These are phyloP conservation scores for Aspergillus hancockii DNA, from an alignment of 495 filamentous ascomycete genomes.

Conservation along the genomic window DNA sequence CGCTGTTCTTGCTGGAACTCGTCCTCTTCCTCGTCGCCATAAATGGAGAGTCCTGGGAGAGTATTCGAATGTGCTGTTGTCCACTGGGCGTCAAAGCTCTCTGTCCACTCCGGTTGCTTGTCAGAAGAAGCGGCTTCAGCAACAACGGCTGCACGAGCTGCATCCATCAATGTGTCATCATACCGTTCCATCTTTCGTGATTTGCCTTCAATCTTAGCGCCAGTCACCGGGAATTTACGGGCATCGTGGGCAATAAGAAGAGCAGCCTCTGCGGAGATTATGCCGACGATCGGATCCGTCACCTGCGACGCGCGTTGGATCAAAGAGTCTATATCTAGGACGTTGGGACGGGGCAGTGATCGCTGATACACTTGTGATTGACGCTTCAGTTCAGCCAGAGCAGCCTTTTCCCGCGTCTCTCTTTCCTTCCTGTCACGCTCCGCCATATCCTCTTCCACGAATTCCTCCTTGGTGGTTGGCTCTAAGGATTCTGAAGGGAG, in stretches of 20 bases:
- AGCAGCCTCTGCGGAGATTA: conserved; percentile 75
- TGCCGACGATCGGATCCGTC: conserved; percentile 54
- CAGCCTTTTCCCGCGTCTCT: conserved; percentile 67
- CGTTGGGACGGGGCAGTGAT: conserved; percentile 73
- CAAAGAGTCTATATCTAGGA: conserved; percentile 70
- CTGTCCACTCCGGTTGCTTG: conserved; percentile 56
- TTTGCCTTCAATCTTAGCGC: conserved; percentile 61
- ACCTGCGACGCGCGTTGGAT: conserved; percentile 57
- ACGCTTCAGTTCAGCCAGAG: conserved; percentile 74
- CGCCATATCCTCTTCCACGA: conserved; percentile 80
- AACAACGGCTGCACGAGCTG: conserved; percentile 75
- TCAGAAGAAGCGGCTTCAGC: conserved; percentile 61
- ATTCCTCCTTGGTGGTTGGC: conserved; percentile 49
- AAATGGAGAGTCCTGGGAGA: conserved; percentile 76
- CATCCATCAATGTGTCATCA: conserved; percentile 68
- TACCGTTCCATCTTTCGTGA: conserved; percentile 62
- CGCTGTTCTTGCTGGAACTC: conserved; percentile 48
- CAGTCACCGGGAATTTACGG: conserved; percentile 67
- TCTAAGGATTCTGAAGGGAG: conserved; percentile 83
- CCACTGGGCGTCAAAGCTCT: conserved; percentile 67
- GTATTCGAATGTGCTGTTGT: conserved; percentile 58
- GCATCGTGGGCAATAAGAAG: conserved; percentile 81
- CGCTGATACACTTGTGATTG: conserved; percentile 89
- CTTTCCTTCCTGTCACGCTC: conserved; percentile 73
- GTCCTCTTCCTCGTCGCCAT: conserved; percentile 62